These are phyloP conservation scores for Xylaria digitata DNA, from an alignment of 2,329 filamentous ascomycete genomes.

Conservation along the genomic window DNA sequence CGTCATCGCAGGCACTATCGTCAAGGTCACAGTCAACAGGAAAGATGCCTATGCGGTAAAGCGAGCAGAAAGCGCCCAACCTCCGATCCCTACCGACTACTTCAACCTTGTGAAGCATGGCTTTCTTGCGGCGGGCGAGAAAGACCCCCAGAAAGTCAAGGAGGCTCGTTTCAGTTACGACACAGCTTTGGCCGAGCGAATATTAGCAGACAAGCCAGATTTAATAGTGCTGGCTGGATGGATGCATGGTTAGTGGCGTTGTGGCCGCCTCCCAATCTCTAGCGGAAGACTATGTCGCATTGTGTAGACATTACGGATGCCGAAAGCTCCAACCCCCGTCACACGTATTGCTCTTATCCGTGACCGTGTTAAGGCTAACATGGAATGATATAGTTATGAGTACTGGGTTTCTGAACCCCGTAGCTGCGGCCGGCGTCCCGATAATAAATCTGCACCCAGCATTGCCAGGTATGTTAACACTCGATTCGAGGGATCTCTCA, in stretches of 20 bases:
- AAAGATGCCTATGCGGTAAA: slow-evolving; percentile 59
- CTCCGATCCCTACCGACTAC: slow-evolving; percentile 76
- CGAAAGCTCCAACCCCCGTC: background rate
- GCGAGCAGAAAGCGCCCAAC: slow-evolving; percentile 59
- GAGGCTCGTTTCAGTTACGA: slow-evolving; percentile 78
- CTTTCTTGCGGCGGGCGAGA: slow-evolving; percentile 67
- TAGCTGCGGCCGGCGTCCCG: slow-evolving; percentile 69
- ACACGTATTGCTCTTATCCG: slow-evolving; percentile 42
- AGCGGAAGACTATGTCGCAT: background rate
- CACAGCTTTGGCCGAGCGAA: slow-evolving; percentile 74
- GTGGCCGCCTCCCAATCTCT: background rate
- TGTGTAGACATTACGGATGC: background rate
- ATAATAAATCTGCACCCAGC: slow-evolving; percentile 83
- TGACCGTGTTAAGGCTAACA: slow-evolving; percentile 15
- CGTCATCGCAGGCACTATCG: slow-evolving; percentile 57
- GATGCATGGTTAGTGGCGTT: slow-evolving; percentile 70
- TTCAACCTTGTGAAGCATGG: slow-evolving; percentile 85
- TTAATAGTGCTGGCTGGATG: slow-evolving; percentile 85
- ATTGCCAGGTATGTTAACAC: slow-evolving; percentile 45
- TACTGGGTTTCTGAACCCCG: slow-evolving; percentile 72
- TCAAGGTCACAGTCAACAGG: slow-evolving; percentile 61
- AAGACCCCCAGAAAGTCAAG: slow-evolving; percentile 63
- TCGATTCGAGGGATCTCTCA: background rate
- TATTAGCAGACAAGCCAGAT: slow-evolving; percentile 74
- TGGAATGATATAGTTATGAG: slow-evolving; percentile 32